Evolutionary conservation across 2,329 filamentous ascomycete genomes (phyloP), one percentile per base, ranked within the genome.

Genomic region (Fusarium cicatricum): DNA sequence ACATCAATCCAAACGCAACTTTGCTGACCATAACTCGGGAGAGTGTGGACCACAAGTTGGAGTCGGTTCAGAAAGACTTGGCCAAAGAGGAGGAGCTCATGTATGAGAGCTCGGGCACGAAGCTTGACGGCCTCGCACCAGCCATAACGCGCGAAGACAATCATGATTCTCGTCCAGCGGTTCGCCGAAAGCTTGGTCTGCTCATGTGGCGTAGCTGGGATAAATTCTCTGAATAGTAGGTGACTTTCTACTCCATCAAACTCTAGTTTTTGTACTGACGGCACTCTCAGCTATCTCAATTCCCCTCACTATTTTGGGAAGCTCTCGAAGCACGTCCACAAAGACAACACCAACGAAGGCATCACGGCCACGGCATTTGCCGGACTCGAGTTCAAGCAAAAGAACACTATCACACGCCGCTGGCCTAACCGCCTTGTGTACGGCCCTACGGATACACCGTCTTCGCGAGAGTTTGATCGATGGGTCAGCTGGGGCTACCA

Each of bases 181-280:
- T 51, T 15, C 66, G 64, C 15, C 69, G 69, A 7, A 42, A 31
- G 10, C 14, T 64, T 9, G 65, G 62, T 2, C 42, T 70, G 10
- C 5, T 69, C 7, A 32, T 67, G 28, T 69, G 65, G 64, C 63
- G 67, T 2, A 64, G 65, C 40, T 70, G 67, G 68, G 63, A 69
- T 21, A 54, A 44, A 21, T 68, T 66, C 19, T 58, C 66, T 8
- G 50, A 58, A 4, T 38, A 34, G 68, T 68, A 58, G 34, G 55
- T 21, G 1, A 4, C 23, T 34, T 3, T 12, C 16, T 19, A 3
- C 11, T 29, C n/a, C 21, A 4, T 11, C 7, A 0, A 11, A 34
- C 12, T 12, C 16, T 6, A 3, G 12, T 4, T 32, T 26, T 26
- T 7, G 23, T 26, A 16, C 42, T 45, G 21, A 40, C 36, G 44